Percentiles rank a stretch among this genome's conserved stretches.
These are phyloP conservation scores for Sphagnurus paluster DNA, from an alignment of 1,284 basidiomycete species.

Conservation along the genomic window DNA sequence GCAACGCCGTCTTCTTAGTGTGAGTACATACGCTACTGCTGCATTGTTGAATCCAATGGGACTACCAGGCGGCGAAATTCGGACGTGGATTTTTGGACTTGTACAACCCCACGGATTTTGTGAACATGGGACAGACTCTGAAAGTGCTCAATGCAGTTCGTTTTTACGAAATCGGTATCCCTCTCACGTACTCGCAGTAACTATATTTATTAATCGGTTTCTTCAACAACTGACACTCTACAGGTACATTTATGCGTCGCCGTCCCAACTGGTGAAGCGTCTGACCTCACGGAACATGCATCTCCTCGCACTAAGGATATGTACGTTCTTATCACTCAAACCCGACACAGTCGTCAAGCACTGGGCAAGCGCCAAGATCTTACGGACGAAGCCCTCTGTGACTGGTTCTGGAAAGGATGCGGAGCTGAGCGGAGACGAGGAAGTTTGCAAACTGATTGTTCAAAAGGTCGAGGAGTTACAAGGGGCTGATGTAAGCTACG, in stretches of 20 bases:
- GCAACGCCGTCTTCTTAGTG: conserved; percentile 86
- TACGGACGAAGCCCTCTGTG: conserved; percentile 61
- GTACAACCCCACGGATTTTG: conserved; percentile 88
- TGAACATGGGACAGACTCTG: conserved; percentile 88
- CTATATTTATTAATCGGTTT: conserved; percentile 21
- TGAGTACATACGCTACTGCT: conserved; percentile 41
- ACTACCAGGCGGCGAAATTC: conserved; percentile 84
- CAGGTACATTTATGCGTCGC: conserved; percentile 79
- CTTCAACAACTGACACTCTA: background rate
- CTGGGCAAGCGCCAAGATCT: conserved; percentile 94
- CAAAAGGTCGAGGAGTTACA: conserved; percentile 81
- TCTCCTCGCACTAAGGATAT: conserved; percentile 90
- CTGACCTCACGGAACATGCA: conserved; percentile 89
- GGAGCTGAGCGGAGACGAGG: conserved; percentile 69
- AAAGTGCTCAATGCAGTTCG: conserved; percentile 96
- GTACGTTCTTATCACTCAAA: conserved; percentile 79
- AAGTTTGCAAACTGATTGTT: conserved; percentile 81
- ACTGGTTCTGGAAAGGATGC: conserved; percentile 52
- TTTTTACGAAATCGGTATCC: conserved; percentile 90
- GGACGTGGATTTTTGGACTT: conserved; percentile 93
- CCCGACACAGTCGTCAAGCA: conserved; percentile 90
- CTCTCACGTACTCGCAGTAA: conserved; percentile 89
- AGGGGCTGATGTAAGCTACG: conserved; percentile 81
- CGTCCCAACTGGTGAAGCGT: conserved; percentile 78
- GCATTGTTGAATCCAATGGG: conserved; percentile 6